Conservation (phyloP, 257 asterid genomes). For the Solanum virginianum region DNA sequence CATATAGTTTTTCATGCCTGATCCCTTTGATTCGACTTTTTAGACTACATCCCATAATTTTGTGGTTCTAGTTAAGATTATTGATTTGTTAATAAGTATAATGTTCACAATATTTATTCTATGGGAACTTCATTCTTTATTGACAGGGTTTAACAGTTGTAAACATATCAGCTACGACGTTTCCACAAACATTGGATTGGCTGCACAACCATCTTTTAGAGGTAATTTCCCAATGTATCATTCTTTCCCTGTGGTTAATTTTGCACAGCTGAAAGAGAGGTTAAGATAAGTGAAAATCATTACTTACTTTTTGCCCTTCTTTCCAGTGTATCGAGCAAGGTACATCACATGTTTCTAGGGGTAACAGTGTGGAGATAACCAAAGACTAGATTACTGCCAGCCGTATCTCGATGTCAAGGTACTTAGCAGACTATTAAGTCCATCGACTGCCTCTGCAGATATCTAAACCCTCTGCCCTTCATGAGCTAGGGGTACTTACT, state of each 20-base stretch:
- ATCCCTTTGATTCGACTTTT: background rate
- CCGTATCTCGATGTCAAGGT: background rate
- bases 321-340: slow-evolving; percentile 74
- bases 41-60: background rate
- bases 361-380: slow-evolving; percentile 10
- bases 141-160: slow-evolving; percentile 78
- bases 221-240: slow-evolving; percentile 32
- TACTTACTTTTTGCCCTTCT: background rate
- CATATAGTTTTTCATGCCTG: background rate
- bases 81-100: background rate
- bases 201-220: slow-evolving; percentile 91
- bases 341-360: slow-evolving; percentile 28
- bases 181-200: slow-evolving; percentile 97
- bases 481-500: background rate
- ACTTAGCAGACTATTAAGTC: background rate
- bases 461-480: background rate
- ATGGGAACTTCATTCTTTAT: background rate
- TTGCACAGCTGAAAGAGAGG: background rate
- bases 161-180: slow-evolving; percentile 84
- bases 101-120: background rate
- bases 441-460: background rate
- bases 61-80: background rate
- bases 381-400: background rate
- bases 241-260: background rate
- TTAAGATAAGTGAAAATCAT: background rate